Conservation (phyloP, 169 alveolate genomes). For the Perkinsus olseni region DNA sequence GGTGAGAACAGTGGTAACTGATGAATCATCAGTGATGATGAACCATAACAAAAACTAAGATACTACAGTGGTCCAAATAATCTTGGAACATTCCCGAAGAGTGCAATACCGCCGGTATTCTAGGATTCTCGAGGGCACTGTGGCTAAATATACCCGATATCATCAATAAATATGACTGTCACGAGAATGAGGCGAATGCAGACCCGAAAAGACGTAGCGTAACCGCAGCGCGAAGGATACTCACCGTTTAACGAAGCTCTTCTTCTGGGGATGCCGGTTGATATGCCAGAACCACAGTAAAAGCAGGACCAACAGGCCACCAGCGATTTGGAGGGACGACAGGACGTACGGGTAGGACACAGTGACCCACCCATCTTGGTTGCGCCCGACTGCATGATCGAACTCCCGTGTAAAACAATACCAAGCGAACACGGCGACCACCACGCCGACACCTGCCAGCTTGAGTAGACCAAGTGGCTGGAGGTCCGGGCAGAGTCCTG, state of each 20-base stretch:
- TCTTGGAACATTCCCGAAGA: no score
- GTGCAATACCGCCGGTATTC: no score
- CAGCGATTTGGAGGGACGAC: background rate
- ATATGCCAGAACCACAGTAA: background rate
- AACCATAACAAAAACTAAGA: no score
- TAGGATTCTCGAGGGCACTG: no score
- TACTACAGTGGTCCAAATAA: no score
- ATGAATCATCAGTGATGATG: no score
- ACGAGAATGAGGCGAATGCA: no score
- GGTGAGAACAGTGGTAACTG: no score
- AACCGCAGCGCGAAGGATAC: background rate
- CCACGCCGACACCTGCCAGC: background rate
- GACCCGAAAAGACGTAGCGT: no score
- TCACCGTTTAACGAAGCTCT: background rate
- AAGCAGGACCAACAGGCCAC: background rate
- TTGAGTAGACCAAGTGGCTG: background rate
- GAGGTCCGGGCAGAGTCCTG: background rate
- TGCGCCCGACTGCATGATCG: background rate
- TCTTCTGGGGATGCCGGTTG: background rate
- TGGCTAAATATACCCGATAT: no score
- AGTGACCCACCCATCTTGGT: background rate
- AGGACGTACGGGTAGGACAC: background rate
- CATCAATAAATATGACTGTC: no score
- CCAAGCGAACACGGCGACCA: background rate
- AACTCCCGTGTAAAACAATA: background rate